Percentiles rank a stretch among this genome's conserved stretches.
Evolutionary conservation across 2,329 filamentous ascomycete genomes (phyloP).

Genomic region (Diaporthe capsici): DNA sequence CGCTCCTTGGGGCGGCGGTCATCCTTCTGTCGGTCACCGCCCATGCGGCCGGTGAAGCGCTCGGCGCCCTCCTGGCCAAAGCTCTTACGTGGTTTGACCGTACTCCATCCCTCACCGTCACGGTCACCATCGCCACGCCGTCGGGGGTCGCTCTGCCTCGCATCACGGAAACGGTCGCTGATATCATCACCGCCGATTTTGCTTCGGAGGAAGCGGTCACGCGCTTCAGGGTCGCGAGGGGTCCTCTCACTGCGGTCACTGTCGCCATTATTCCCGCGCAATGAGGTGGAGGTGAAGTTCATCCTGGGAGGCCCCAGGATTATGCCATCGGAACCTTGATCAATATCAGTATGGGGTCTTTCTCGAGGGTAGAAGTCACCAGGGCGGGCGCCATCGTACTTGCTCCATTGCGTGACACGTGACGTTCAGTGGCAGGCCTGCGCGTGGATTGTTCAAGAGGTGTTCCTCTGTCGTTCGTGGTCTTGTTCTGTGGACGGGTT

Average conservation of each 20-base stretch:
- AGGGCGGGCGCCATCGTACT: constrained; percentile 59
- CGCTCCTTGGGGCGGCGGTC: constrained; percentile 65
- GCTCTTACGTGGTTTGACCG: constrained; percentile 80
- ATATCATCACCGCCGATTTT: constrained; percentile 66
- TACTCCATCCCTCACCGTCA: constrained; percentile 81
- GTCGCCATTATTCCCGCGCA: constrained; percentile 58
- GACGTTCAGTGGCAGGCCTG: constrained; percentile 66
- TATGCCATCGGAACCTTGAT: constrained; percentile 80
- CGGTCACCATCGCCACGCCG: constrained; percentile 69
- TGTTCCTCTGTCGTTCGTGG: constrained; percentile 59
- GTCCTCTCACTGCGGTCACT: constrained; percentile 69
- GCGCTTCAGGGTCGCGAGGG: constrained; percentile 64
- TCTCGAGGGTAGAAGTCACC: neutral
- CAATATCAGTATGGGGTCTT: constrained; percentile 42
- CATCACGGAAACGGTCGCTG: constrained; percentile 64
- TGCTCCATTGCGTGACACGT: constrained; percentile 68
- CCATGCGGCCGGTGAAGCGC: constrained; percentile 77
- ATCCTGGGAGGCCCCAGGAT: constrained; percentile 88
- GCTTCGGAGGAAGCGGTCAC: constrained; percentile 73
- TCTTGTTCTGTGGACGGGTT: constrained; percentile 61
- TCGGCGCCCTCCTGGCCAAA: constrained; percentile 81
- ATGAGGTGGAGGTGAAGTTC: constrained; percentile 82
- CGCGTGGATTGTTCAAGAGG: constrained; percentile 65
- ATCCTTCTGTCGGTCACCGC: constrained; percentile 60
- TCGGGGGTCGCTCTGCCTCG: constrained; percentile 61